These are phyloP conservation scores for Boletus vinaceobasis DNA, from an alignment of 768 basidiomycete genomes.

Conservation along the genomic window DNA sequence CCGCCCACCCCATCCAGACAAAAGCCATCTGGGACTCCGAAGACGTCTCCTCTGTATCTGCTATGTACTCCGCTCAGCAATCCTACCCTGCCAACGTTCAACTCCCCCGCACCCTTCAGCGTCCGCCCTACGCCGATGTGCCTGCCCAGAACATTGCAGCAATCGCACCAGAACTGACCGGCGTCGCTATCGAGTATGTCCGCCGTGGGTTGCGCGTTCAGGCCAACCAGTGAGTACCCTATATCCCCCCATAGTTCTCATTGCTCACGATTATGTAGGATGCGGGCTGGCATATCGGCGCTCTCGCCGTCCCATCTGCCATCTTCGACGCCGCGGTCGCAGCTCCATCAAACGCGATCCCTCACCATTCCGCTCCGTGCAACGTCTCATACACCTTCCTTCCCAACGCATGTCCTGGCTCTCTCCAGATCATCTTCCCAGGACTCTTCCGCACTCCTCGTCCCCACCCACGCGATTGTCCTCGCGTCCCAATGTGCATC, in stretches of 20 bases:
- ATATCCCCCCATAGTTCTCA: constrained; percentile 7
- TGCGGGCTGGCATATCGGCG: constrained; percentile 41
- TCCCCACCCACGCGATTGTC: constrained; percentile 67
- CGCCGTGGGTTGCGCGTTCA: constrained; percentile 46
- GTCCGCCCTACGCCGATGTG: constrained; percentile 58
- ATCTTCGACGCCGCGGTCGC: constrained; percentile 27
- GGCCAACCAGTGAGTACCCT: constrained; percentile 40
- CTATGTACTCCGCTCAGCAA: constrained; percentile 31
- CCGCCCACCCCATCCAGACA: constrained; percentile 34
- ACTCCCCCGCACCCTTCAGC: constrained; percentile 67
- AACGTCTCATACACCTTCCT: constrained; percentile 21
- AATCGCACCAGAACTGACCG: constrained; percentile 48
- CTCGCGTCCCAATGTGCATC: constrained; percentile 67
- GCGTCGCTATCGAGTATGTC: constrained; percentile 62
- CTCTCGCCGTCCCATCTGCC: constrained; percentile 47
- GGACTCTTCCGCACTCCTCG: constrained; percentile 42
- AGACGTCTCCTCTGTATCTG: constrained; percentile 22
- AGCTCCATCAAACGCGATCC: constrained; percentile 30
- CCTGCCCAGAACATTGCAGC: constrained; percentile 52
- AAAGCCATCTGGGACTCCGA: constrained; percentile 37
- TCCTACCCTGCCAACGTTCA: constrained; percentile 43
- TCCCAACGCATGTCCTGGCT: constrained; percentile 55
- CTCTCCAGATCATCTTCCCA: constrained; percentile 32
- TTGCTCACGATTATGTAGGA: constrained; percentile 36
- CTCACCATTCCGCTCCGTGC: constrained; percentile 32